Base-by-base conservation (phyloP, 768 basidiomycete genomes). In the Gloeopeniophorella convolvens region DNA sequence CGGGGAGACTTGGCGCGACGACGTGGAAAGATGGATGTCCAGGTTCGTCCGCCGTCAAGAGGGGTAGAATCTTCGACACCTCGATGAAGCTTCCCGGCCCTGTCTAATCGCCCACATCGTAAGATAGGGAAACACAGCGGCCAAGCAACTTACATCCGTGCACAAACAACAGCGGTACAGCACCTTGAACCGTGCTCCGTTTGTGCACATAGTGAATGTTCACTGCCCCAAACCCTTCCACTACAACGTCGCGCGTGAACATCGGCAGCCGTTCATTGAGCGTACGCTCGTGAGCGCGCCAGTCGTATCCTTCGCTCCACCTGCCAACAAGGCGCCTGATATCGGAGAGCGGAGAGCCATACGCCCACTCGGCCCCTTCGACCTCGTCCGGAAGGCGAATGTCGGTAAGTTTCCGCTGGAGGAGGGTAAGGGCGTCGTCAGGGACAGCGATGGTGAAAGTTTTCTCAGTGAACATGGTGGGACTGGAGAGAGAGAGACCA, bases 31-130 rank as follows among this genome's bases (percentile, higher is more conserved):
- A 76, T 1, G 80, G 81, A 4, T 75, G 68, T 0, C 69, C 63
- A 2, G 66, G 47, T 1, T 70, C 68, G 0, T 65, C 62, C 18
- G 68, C 62, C 0, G 72, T 68, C 51, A 85, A 63, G 4, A 80
- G 59, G 3, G 80, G 77, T 1, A 85, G 62, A 4, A 84, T 65
- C 65, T 82, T 83, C 34, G 66, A 60, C 7, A 73, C 75, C 65
- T 84, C 80, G 18, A 75, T 47, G 60, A 82, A 79, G 46, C 74
- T 70, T 45, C 82, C 81, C 0, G 81, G 80, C 82, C 83, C 80
- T 80, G 49, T 11, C n/a, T n/a, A 5, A n/a, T 31, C 16, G 6
- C 9, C 5, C 7, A 3, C 11, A 7, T 23, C 9, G 13, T 26
- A 23, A 5, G 21, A 24, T 5, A 42, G 12, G 13, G 20, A n/a